Percentiles rank a stretch among this genome's conserved stretches.
phyloP scores from a whole-genome alignment of 2,329 filamentous ascomycete species.

The Madurella mycetomatis region DNA sequence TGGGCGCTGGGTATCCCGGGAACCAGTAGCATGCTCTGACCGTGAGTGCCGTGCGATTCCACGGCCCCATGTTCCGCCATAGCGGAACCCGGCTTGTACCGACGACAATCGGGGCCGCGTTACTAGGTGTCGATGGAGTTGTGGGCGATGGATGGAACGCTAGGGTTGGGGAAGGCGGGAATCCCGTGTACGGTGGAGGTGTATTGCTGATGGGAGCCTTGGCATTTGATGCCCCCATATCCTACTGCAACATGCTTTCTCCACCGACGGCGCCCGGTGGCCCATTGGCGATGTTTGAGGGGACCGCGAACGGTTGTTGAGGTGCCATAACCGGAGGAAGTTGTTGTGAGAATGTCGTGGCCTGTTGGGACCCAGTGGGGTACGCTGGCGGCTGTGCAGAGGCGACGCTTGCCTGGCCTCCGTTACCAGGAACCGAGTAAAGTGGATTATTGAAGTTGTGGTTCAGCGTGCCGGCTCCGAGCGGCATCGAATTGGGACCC shows the following conservation, averaged over 20 bases:
- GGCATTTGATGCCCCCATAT: not conserved
- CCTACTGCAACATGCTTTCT: conserved; percentile 8
- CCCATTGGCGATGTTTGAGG: not conserved
- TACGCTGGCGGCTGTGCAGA: not conserved
- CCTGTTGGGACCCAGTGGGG: not conserved
- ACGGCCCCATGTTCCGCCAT: too few species aligned
- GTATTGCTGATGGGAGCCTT: not conserved
- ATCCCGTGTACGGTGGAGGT: not conserved
- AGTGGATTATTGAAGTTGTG: not conserved
- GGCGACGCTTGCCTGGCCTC: not conserved
- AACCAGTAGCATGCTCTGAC: too few species aligned
- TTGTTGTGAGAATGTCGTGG: conserved; percentile 12
- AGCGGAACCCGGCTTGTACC: too few species aligned
- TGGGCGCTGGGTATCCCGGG: too few species aligned
- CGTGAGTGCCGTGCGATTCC: too few species aligned
- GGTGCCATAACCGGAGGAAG: conserved; percentile 6
- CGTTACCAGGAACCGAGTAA: not conserved
- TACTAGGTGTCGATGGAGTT: too few species aligned
- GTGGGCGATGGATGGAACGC: too few species aligned
- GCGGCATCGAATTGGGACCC: not conserved
- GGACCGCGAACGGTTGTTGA: not conserved
- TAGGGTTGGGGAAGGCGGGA: too few species aligned
- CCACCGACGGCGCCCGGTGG: not conserved
- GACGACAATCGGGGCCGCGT: too few species aligned
- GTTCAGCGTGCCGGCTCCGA: not conserved